Evolutionary conservation across 441 rosid genomes (phyloP), one percentile per base, ranked within the genome.

Genomic region (Pelargonium citronellum): DNA sequence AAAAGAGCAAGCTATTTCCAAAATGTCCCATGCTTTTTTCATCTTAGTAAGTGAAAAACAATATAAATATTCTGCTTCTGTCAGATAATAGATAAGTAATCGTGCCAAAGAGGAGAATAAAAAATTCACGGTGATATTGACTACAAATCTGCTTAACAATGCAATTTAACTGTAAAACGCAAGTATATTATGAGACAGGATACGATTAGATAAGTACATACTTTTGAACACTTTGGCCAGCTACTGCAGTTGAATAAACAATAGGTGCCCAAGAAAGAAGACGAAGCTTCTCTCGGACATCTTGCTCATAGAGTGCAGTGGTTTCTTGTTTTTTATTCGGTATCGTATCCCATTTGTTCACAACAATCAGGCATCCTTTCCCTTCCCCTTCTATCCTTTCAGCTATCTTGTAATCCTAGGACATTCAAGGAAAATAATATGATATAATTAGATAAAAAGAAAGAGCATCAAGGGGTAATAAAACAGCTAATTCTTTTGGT

Each of bases 291-390:
- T 88, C 93, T 71, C 98, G 83, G 43, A 93, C 91, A 84, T 93
- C 98, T 30, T 88, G 87, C 85, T 91, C 98, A 69, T 91, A 93
- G 79, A 81, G 79, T 60, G 85, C 76, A 64, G 93, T 87, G 51
- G 87, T 86, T 79, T 89, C 82, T 82, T 88, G 95, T 83, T 86
- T 91, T 79, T 91, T 93, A 81, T 91, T 89, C 9, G 96, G 96
- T 79, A 93, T 86, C 24, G 97, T 93, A 76, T 93, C 97, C 98
- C 97, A 91, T 82, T 91, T 93, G 84, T 93, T 93, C 11, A 93
- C 96, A 69, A 93, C 98, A 53, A 93, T 84, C 63, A 89, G 80
- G 78, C 98, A 93, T 69, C 96, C 98, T 78, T 91, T 93, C 67
- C 97, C 98, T 85, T 89, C 98, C 79, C 80, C 82, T 75, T 89